Evolutionary conservation across 2,329 filamentous ascomycete genomes (phyloP).

Genomic region (Cladophialophora bantiana): DNA sequence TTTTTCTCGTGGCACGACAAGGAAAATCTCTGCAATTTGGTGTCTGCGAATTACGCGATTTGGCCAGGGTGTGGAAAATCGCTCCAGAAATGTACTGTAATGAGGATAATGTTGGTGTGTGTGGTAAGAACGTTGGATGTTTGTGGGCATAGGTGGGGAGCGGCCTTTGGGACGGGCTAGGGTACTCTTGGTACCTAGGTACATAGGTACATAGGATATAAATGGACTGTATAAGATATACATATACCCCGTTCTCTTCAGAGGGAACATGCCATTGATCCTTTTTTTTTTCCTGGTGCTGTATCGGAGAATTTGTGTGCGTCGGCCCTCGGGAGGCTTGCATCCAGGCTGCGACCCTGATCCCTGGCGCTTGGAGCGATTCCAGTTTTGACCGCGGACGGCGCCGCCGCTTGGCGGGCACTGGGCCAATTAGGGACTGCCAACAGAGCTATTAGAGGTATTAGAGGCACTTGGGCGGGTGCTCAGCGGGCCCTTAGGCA

Average conservation of each 20-base stretch:
- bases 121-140: neutral
- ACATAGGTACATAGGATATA: too few species aligned
- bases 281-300: neutral
- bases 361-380: conserved; percentile 19
- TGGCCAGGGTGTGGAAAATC: neutral
- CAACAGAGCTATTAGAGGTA: conserved; percentile 8
- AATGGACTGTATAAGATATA: neutral
- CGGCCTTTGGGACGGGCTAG: too few species aligned
- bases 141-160: neutral
- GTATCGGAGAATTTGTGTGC: conserved; percentile 19
- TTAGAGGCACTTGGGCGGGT: neutral
- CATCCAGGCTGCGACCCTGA: conserved; percentile 12
- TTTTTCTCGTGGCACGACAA: neutral
- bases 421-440: conserved; percentile 12
- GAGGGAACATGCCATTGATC: neutral
- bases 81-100: neutral
- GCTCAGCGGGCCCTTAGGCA: conserved; percentile 1
- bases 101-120: neutral
- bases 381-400: conserved; percentile 17
- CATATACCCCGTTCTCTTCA: neutral
- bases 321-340: neutral
- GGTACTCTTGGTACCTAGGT: neutral
- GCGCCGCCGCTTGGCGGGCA: conserved; percentile 11
- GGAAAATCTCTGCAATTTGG: neutral
- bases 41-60: neutral